phyloP scores from a whole-genome alignment of 163 green algal species.

The Scenedesmus sp. region DNA sequence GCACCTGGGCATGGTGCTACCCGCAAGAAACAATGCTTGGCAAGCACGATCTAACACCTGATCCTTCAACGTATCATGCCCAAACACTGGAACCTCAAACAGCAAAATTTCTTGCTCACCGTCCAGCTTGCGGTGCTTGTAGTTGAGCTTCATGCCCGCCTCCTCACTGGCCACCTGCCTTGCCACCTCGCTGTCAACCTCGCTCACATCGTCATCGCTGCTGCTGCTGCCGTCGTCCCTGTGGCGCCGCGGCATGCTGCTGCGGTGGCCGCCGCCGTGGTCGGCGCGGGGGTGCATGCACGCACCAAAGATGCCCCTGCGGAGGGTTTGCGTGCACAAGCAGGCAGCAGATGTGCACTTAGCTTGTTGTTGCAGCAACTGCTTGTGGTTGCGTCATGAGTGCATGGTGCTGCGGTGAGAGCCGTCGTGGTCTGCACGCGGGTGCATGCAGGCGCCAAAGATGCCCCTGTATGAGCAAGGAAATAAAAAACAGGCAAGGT shows the following conservation, averaged over 20 bases:
- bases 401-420: neutral
- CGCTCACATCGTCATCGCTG: neutral
- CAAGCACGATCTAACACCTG: no score
- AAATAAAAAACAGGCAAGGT: no score
- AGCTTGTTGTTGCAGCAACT: neutral
- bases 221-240: neutral
- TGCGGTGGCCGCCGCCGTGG: neutral
- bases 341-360: neutral
- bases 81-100: no score
- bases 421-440: neutral
- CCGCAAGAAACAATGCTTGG: no score
- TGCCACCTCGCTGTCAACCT: neutral
- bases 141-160: conserved; percentile 38
- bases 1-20: no score
- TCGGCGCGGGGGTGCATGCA: neutral
- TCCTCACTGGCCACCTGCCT: conserved; percentile 5
- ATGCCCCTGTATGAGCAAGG: no score
- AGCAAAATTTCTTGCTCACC: no score
- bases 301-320: conserved; percentile 24
- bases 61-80: no score
- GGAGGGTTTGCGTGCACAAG: no score
- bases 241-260: neutral
- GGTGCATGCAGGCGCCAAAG: neutral
- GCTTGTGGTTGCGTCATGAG: no score
- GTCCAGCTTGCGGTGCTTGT: conserved; percentile 47